These are phyloP conservation scores for Paraconiothyrium sp. DNA, from an alignment of 2,329 filamentous ascomycete species.

Conservation along the genomic window DNA sequence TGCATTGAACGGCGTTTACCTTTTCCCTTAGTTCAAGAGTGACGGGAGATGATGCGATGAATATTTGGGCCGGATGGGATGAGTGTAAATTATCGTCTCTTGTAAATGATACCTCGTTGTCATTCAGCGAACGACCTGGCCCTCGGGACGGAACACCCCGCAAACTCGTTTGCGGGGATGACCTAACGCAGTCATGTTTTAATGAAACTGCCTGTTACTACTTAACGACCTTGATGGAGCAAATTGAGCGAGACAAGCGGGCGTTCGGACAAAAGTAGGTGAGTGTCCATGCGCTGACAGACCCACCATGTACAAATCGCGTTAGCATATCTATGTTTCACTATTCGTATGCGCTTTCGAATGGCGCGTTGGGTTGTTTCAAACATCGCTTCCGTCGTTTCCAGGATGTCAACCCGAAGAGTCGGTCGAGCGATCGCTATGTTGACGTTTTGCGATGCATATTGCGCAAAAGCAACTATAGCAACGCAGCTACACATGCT, in stretches of 20 bases:
- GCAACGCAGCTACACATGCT: not conserved
- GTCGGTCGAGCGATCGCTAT: not conserved
- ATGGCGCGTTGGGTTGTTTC: conserved; percentile 11
- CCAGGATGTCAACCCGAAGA: not conserved
- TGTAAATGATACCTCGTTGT: conserved; percentile 11
- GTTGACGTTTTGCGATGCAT: not conserved
- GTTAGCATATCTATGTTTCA: conserved; percentile 12
- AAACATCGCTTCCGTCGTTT: conserved; percentile 5
- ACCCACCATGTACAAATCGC: not conserved
- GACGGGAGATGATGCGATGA: conserved; percentile 11
- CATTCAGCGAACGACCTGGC: not conserved
- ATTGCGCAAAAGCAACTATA: not conserved
- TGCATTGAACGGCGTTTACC: conserved; percentile 11
- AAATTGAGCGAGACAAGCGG: not conserved
- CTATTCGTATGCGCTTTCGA: not conserved
- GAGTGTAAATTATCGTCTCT: conserved; percentile 4
- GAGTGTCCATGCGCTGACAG: not conserved
- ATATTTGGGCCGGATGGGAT: not conserved
- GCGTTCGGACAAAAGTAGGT: not conserved
- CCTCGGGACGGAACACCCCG: not conserved
- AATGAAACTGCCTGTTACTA: not conserved
- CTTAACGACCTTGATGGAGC: not conserved
- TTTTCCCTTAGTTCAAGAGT: not conserved
- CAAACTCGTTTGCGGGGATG: no score
- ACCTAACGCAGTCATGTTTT: not conserved